These are phyloP conservation scores for Esteya vermicola DNA, from an alignment of 2,329 filamentous ascomycete genomes.

Conservation along the genomic window DNA sequence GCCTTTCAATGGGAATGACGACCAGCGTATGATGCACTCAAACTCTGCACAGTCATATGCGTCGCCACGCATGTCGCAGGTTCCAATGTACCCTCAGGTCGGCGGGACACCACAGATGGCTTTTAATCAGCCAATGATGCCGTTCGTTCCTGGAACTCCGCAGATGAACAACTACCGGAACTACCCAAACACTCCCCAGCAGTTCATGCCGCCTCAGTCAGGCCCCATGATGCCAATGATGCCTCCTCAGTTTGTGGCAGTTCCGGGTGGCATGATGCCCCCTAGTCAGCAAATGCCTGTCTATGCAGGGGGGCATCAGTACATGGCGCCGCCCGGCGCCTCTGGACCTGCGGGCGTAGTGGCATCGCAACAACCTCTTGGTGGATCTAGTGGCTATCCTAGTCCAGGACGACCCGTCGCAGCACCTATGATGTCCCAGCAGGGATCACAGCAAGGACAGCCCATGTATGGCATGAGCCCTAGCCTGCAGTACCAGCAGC, in stretches of 20 bases:
- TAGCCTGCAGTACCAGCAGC: conserved; percentile 59
- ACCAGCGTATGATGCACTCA: conserved; percentile 74
- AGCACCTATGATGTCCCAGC: conserved; percentile 87
- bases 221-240: conserved; percentile 71
- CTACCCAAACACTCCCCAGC: conserved; percentile 57
- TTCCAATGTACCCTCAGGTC: conserved; percentile 57
- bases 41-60: conserved; percentile 74
- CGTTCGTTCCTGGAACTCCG: conserved; percentile 54
- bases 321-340: conserved; percentile 41
- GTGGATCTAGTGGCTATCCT: conserved; percentile 66
- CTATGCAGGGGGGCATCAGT: conserved; percentile 58
- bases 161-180: conserved; percentile 59
- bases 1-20: conserved; percentile 55
- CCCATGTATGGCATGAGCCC: conserved; percentile 64
- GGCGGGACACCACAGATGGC: conserved; percentile 55
- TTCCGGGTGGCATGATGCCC: conserved; percentile 54
- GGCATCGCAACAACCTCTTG: conserved; percentile 38
- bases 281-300: conserved; percentile 65
- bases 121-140: conserved; percentile 58
- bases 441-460: conserved; percentile 86
- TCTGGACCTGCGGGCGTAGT: conserved; percentile 1
- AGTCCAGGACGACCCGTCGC: conserved; percentile 60
- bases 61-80: conserved; percentile 63
- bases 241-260: conserved; percentile 64
- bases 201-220: conserved; percentile 58